phyloP scores from a whole-genome alignment of 352 stramenopile genomes.

The Globisporangium acanthophoron region DNA sequence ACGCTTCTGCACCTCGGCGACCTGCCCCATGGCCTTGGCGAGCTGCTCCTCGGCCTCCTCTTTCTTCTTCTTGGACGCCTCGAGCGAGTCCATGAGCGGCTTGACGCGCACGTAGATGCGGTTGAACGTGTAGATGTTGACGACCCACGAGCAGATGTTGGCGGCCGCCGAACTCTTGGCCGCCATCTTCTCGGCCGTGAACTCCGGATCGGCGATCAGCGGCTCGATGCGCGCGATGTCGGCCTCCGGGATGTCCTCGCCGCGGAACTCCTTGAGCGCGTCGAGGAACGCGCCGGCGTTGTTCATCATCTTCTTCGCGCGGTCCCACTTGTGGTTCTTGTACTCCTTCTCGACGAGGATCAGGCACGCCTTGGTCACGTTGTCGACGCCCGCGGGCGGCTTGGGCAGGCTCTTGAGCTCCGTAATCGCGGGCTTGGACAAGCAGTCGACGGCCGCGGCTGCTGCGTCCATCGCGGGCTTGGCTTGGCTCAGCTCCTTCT shows the following conservation, averaged over 20 bases:
- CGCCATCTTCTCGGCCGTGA: slow-evolving; percentile 95
- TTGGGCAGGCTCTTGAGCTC: slow-evolving; percentile 97
- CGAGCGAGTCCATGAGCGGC: slow-evolving; percentile 96
- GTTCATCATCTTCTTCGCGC: slow-evolving; percentile 99
- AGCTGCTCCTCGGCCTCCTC: slow-evolving; percentile 91
- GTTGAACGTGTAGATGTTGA: slow-evolving; percentile 98
- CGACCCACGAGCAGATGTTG: slow-evolving; percentile 97
- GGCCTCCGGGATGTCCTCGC: slow-evolving; percentile 94
- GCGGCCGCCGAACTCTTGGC: slow-evolving; percentile 95
- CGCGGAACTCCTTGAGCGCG: slow-evolving; percentile 89
- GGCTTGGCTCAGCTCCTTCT: slow-evolving; percentile 93
- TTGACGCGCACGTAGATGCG: slow-evolving; percentile 99
- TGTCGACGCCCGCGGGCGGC: slow-evolving; percentile 92
- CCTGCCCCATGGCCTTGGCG: slow-evolving; percentile 87
- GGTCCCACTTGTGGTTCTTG: slow-evolving; percentile 98
- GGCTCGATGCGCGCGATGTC: slow-evolving; percentile 91
- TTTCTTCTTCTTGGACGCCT: slow-evolving; percentile 92
- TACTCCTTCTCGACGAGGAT: slow-evolving; percentile 98
- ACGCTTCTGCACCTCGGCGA: slow-evolving; percentile 91
- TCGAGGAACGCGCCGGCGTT: slow-evolving; percentile 95
- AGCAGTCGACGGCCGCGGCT: slow-evolving; percentile 91
- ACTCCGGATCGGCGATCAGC: slow-evolving; percentile 91
- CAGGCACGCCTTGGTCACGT: slow-evolving; percentile 94
- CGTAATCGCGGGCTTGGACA: slow-evolving; percentile 96
- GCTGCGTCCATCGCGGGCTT: slow-evolving; percentile 97